A percentile compares a stretch with the other conserved stretches of the same genome.
Conservation (phyloP, 768 basidiomycete species). For the Glaciozyma martinii region DNA sequence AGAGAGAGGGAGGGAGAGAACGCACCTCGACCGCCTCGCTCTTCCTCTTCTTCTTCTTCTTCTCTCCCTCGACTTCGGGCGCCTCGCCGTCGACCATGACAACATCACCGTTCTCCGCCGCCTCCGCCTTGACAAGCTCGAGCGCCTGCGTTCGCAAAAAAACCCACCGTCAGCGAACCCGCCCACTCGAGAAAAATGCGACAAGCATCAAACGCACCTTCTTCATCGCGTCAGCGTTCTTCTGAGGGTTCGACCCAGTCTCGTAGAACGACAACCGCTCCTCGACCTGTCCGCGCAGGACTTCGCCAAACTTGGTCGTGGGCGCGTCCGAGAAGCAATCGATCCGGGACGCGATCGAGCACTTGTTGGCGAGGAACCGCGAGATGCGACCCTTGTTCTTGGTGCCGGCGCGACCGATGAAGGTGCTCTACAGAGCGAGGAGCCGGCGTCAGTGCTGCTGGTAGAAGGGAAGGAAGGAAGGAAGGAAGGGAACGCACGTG, state of each 20-base stretch:
- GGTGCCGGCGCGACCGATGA: conserved; percentile 87
- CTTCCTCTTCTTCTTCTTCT: conserved; percentile 25
- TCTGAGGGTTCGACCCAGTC: conserved; percentile 74
- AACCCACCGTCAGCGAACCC: not conserved
- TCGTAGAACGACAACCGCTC: conserved; percentile 93
- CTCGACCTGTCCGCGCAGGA: conserved; percentile 85
- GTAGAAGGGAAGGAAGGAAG: not conserved
- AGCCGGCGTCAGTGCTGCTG: not conserved
- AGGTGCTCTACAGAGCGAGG: conserved; percentile 46
- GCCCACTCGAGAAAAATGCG: too few species aligned
- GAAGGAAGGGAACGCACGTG: conserved; percentile 43
- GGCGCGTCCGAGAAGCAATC: conserved; percentile 84
- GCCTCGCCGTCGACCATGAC: conserved; percentile 23
- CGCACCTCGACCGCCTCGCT: conserved; percentile 5
- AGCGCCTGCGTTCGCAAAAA: conserved; percentile 6
- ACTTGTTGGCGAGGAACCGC: conserved; percentile 98
- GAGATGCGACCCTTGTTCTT: conserved; percentile 97
- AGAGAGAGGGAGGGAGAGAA: too few species aligned
- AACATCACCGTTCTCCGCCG: conserved; percentile 14
- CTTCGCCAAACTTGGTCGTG: conserved; percentile 88
- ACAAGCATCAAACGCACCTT: not conserved
- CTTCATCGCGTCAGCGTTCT: conserved; percentile 27
- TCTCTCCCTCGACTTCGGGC: conserved; percentile 35
- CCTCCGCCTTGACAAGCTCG: conserved; percentile 14
- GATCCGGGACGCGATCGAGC: conserved; percentile 91